Base-by-base conservation (phyloP, 805 yeast genomes). In the Dipodascopsis tothii region DNA sequence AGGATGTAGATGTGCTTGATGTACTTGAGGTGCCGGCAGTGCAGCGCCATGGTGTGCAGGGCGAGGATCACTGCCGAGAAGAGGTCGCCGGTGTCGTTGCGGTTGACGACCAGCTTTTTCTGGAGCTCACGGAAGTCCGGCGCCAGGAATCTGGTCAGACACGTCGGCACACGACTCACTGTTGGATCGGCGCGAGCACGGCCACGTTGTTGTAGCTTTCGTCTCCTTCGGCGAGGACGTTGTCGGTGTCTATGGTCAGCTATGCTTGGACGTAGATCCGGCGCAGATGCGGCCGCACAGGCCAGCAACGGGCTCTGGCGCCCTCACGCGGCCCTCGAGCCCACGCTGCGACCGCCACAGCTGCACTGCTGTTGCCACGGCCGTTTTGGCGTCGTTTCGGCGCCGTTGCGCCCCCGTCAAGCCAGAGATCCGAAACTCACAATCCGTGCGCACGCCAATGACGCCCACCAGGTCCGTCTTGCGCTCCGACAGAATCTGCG, bases 11-110 rank as follows among this genome's bases (percentile, higher is more conserved):
- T 43, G 22, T 64, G 68, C 44, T 73, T 58, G 4, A 51, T 58
- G 48, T 60, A 71, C 43, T 65, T 65, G 27, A 54, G 48, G 9
- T 54, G 48, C 28, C 51, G 41, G 38, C 62, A 54, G 32, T 46
- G 50, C 16, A 36, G 39, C 19, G 27, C 34, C 48, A 70, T 62
- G 34, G 63, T 46, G 14, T 60, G 64, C n/a, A 66, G 51, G 1
- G 71, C 72, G 21, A 66, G 59, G 5, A 63, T 54, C 18, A 71
- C 47, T 2, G 68, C 66, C 2, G 54, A 51, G 21, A 37, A 40
- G 46, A 34, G 37, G 33, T 34, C 60, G 36, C 48, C 49, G 14
- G 27, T 18, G 21, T 25, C 28, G 14, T 32, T 35, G 16, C 19
- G 33, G 17, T 20, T 39, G 14, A 21, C 48, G 18, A 38, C 45